Evolutionary conservation across 805 yeast genomes (phyloP), one percentile per base, ranked within the genome.

Genomic region (Dipodascopsis uninucleata): DNA sequence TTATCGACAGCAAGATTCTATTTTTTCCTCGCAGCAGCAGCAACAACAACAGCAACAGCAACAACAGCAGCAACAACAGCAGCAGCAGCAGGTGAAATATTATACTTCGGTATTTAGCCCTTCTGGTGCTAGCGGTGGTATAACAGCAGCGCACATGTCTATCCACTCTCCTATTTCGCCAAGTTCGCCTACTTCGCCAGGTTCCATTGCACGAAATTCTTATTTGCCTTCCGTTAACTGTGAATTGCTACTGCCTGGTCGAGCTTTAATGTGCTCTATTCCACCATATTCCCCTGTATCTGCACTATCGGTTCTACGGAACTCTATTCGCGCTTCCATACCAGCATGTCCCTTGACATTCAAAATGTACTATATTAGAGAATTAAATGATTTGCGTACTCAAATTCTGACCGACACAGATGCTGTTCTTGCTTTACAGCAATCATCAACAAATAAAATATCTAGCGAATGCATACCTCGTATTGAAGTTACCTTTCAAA

Each of bases 371-470:
- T 47, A 37, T 24, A 17, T 28, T 23, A 34, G 40, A 23, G 22
- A 3, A 23, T 29, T 36, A 12, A 34, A 28, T 23, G 41, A 26
- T 23, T 38, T 37, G 18, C 41, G 47, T 3, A 21, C 33, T 12
- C 51, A 41, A 26, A 42, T 47, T 29, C 22, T 44, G 4, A 42
- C 51, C 6, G 47, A 47, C 35, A 41, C 41, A 5, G 44, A 47
- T 12, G 51, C 47, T 5, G 42, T 39, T 22, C 23, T 36, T 16
- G 36, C 37, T 6, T 28, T 45, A 9, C 38, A n/a, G n/a, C n/a
- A n/a, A n/a, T n/a, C n/a, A n/a, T n/a, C n/a, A n/a, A n/a, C n/a
- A n/a, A n/a, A n/a, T n/a, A n/a, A n/a, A n/a, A n/a, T n/a, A n/a
- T n/a, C n/a, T n/a, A n/a, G n/a, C n/a, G n/a, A n/a, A n/a, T n/a